Evolutionary conservation across 495 filamentous ascomycete genomes (phyloP).

Genomic region (Neurospora sp.): DNA sequence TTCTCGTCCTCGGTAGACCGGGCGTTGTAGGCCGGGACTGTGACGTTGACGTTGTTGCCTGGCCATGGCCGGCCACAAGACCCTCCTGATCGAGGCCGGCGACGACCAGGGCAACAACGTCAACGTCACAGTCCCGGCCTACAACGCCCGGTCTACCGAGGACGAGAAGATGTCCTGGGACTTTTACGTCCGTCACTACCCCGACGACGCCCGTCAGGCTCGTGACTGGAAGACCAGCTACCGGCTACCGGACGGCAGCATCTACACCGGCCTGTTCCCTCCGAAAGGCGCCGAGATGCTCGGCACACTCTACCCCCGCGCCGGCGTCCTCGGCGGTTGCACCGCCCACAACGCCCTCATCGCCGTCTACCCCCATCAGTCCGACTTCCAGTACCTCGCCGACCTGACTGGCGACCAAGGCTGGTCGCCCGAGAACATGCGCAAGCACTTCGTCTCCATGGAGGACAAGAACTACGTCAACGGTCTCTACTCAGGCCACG

Average conservation of each 20-base stretch:
- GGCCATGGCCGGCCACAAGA: slow-evolving; percentile 48
- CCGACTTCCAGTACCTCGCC: slow-evolving; percentile 36
- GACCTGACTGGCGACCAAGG: slow-evolving; percentile 38
- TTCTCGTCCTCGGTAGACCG: no score
- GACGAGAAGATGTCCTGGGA: slow-evolving; percentile 32
- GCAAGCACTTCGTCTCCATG: slow-evolving; percentile 36
- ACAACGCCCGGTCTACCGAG: slow-evolving; percentile 13
- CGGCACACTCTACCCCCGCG: slow-evolving; percentile 41
- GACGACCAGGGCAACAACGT: slow-evolving; percentile 36
- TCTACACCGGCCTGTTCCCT: slow-evolving; percentile 28
- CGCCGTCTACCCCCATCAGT: slow-evolving; percentile 29
- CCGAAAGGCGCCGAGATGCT: slow-evolving; percentile 33
- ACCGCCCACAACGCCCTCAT: slow-evolving; percentile 40
- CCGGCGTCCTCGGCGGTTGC: slow-evolving; percentile 40
- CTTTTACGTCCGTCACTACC: slow-evolving; percentile 37
- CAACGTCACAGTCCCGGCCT: slow-evolving; percentile 21
- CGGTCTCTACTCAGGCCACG: slow-evolving; percentile 37
- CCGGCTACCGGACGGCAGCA: slow-evolving; percentile 19
- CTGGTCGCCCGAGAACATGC: slow-evolving; percentile 41
- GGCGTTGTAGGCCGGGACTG: no score
- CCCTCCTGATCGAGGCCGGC: slow-evolving; percentile 52
- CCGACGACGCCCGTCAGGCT: slow-evolving; percentile 21
- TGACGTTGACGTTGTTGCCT: no score
- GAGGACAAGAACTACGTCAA: slow-evolving; percentile 46
- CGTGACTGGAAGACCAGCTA: slow-evolving; percentile 35